These are phyloP conservation scores for Cutaneotrichosporon sp. DNA, from an alignment of 1,284 basidiomycete genomes.

Conservation along the genomic window DNA sequence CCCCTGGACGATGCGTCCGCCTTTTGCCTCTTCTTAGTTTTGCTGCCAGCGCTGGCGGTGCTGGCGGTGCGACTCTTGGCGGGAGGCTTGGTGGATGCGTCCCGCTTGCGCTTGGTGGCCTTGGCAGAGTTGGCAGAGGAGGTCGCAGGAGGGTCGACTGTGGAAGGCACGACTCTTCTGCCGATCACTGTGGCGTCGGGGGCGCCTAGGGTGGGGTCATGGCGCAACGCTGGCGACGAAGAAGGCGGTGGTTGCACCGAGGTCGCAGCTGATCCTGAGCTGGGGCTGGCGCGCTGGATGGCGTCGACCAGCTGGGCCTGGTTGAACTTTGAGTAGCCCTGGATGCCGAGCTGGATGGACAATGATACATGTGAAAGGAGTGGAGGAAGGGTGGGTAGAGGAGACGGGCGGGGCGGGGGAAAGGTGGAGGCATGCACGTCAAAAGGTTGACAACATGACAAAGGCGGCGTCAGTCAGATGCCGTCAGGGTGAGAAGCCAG, in stretches of 20 bases:
- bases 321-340: constrained; percentile 36
- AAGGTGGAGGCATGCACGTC: no score
- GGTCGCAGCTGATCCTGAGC: background rate
- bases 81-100: background rate
- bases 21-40: background rate
- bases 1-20: background rate
- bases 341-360: constrained; percentile 28
- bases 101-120: background rate
- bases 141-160: background rate
- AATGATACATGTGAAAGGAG: background rate
- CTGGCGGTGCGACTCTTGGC: background rate
- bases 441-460: background rate
- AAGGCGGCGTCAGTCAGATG: no score
- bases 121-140: background rate
- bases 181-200: background rate
- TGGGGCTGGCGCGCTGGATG: constrained; percentile 12
- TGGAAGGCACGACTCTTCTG: background rate
- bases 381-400: background rate
- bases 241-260: background rate
- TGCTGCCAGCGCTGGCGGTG: background rate
- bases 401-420: no score
- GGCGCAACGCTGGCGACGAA: no score
- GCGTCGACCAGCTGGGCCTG: constrained; percentile 34
- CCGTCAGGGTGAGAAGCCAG: no score
- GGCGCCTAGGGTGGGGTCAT: background rate